phyloP scores from a whole-genome alignment of 352 stramenopile species.

The Elongisporangium prolatum region DNA sequence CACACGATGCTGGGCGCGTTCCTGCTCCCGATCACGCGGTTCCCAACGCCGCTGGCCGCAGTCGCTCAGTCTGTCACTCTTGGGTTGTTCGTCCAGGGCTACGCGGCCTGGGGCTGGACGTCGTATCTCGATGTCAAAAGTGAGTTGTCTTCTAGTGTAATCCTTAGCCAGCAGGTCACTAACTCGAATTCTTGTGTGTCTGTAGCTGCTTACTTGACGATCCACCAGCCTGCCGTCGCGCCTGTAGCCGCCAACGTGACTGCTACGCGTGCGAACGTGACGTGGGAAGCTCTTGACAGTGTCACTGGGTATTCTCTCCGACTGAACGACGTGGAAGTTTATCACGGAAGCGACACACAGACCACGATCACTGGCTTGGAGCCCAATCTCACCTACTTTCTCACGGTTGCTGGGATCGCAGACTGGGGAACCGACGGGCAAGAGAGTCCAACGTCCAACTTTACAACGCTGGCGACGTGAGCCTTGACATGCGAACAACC shows the following conservation, averaged over 20 bases:
- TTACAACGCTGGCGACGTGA: conserved; percentile 52
- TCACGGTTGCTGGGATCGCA: conserved; percentile 60
- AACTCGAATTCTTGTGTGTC: background rate
- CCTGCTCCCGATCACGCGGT: conserved; percentile 66
- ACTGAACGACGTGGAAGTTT: conserved; percentile 73
- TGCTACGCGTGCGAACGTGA: conserved; percentile 23
- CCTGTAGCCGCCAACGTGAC: conserved; percentile 43
- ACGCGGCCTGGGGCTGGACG: conserved; percentile 67
- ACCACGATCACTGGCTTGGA: conserved; percentile 33
- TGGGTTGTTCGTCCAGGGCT: conserved; percentile 68
- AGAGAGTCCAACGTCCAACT: conserved; percentile 54
- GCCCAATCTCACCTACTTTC: conserved; percentile 71
- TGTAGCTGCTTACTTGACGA: conserved; percentile 38
- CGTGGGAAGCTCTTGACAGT: conserved; percentile 40
- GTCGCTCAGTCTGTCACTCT: conserved; percentile 46
- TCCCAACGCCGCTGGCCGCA: conserved; percentile 47
- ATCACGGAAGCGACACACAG: conserved; percentile 43
- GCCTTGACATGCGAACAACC: too few relatives aligned
- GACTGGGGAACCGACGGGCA: conserved; percentile 56
- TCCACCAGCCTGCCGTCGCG: conserved; percentile 23
- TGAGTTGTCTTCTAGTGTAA: conserved; percentile 24
- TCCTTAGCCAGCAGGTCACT: too few relatives aligned
- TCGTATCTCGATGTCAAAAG: conserved; percentile 60
- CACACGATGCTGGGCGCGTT: conserved; percentile 67
- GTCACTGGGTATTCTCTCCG: conserved; percentile 70